Conservation (phyloP, 441 rosid species). For the Geranium incanum region DNA sequence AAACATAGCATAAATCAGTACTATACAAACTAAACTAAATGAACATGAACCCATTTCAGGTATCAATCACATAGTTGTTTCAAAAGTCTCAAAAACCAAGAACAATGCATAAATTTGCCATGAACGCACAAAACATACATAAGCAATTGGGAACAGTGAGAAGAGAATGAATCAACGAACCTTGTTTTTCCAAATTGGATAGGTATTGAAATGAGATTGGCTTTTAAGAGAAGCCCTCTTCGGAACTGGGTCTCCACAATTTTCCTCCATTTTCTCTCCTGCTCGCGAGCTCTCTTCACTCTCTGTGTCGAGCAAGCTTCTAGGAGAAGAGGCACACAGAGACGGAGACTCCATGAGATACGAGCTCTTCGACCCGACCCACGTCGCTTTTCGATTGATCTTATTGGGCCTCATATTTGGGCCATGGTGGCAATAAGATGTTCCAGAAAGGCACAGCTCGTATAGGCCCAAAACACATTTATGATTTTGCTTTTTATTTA, state of each 20-base stretch:
- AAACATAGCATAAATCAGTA: background rate
- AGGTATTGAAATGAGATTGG: constrained; percentile 36
- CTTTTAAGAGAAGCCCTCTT: constrained; percentile 40
- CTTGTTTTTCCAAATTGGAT: constrained; percentile 57
- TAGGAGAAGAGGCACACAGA: background rate
- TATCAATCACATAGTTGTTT: background rate
- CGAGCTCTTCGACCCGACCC: background rate
- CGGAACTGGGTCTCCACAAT: constrained; percentile 12
- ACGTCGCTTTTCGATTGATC: background rate
- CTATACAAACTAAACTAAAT: background rate
- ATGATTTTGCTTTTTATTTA: too few species aligned
- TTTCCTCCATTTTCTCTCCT: constrained; percentile 17
- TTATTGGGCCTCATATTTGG: background rate
- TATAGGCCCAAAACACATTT: too few species aligned
- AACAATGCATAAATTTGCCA: background rate
- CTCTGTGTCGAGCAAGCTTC: background rate
- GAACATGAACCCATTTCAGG: background rate
- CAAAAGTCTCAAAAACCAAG: background rate
- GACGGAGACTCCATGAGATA: background rate
- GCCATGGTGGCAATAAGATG: background rate
- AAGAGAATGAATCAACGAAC: constrained; percentile 25
- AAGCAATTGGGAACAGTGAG: background rate
- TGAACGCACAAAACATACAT: background rate
- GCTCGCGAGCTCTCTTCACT: background rate
- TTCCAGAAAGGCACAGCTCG: too few species aligned